Evolutionary conservation across 345 rosid species (phyloP), one percentile per base, ranked within the genome.

Genomic region (Schrenkiella parvula): DNA sequence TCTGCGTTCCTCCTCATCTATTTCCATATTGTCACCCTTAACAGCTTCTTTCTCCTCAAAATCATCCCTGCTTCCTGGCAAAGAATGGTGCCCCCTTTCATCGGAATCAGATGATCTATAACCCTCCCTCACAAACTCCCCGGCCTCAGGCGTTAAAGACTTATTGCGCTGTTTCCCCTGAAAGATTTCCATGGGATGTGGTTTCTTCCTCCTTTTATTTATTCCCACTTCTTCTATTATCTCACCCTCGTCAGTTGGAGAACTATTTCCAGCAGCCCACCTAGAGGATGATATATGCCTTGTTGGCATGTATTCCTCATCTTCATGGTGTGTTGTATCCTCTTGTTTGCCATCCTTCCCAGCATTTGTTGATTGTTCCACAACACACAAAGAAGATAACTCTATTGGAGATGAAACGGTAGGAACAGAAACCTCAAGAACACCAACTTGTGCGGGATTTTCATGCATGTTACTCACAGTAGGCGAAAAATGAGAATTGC

Each of bases 231-330:
- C 86, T 66, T 88, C 97, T 39, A 86, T 77, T 46, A 93, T 84
- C 67, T 91, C 98, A 73, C 96, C 96, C 77, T 91, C 91, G 71
- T 89, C 98, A 74, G 71, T 80, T 5, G 99, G 98, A 75, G 99
- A 92, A 78, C 72, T 85, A 78, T 85, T 81, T 6, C 96, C 92
- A 58, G 89, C 82, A 10, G 98, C 99, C 99, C 99, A 95, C 75
- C 97, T 88, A 4, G 99, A 95, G 71, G 93, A 92, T 23, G 96
- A 91, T 55, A 95, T 95, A 80, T 92, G 88, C 63, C 89, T 81
- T 15, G 87, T 85, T 7, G 92, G 97, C 48, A 80, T 78, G 58
- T n/a, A 41, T 78, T 86, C 89, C 77, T 90, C 98, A 65, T 92
- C 92, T 46, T 88, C 90, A 41, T 80, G 31, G 19, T 57, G 83